Base-by-base conservation (phyloP, 495 filamentous ascomycete species). In the Daldinia vernicosa region DNA sequence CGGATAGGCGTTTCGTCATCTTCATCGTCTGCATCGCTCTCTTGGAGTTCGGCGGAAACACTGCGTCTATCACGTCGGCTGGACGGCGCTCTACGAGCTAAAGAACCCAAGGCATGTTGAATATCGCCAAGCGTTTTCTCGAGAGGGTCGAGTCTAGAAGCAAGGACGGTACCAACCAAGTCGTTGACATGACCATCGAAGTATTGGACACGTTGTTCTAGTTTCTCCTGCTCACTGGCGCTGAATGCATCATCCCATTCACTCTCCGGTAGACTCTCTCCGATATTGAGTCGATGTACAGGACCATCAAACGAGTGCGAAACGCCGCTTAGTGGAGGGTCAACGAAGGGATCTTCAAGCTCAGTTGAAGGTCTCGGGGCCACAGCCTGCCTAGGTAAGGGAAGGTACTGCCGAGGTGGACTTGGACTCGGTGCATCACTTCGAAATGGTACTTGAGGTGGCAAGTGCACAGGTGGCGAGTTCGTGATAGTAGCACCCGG, bases 1-100 rank as follows among this genome's bases (percentile, higher is more conserved):
- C 90, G 88, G 32, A 86, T 83, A 26, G 87, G 87, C 17, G 86
- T 80, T 6, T 88, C 89, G 26, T 97, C 93, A 72, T 97, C 94
- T 75, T 97, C 94, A 69, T 98, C 95, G 69, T 98, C 95, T 1
- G 95, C 95, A 80, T 98, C 95, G 65, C 94, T 97, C 53, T 94
- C 86, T 53, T 88, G 88, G 43, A 88, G 79, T 43, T 90, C 88
- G 9, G 84, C 85, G 53, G 90, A 91, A 17, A 87, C 76, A 69
- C 89, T 91, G 68, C 86, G 83, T 70, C 80, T 79, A 15, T 83
- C 82, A 5, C 81, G 82, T 39, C 82, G 77, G 37, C 77, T 82
- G 22, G 85, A 84, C 0, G 82, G 78, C 14, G 83, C 66, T 47
- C 82, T 77, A 28, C 76, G 78, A 33, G 79, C 76, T 43, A 81